A percentile compares a stretch with the other conserved stretches of the same genome.
Evolutionary conservation across 306 rosid species (phyloP).

Genomic region (Sindora glabra): DNA sequence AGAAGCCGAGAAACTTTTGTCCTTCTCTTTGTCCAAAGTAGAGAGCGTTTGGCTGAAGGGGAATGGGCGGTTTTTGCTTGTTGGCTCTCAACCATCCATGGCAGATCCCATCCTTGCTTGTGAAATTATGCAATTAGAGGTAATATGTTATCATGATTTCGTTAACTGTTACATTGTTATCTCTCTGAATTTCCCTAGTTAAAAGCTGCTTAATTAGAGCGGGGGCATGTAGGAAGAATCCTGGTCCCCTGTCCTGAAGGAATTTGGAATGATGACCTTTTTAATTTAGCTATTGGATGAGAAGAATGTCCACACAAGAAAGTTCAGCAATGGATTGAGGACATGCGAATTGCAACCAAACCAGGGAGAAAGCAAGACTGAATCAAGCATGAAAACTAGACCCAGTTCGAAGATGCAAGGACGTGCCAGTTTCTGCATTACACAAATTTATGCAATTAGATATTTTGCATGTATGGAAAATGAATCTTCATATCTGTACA

Average conservation of each 20-base stretch:
- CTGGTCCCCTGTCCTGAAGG: background rate
- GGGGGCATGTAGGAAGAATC: background rate
- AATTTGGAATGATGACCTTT: background rate
- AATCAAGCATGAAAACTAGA: constrained; percentile 17
- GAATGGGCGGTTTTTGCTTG: constrained; percentile 55
- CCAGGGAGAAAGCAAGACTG: constrained; percentile 23
- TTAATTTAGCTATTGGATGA: constrained; percentile 52
- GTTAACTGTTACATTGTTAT: background rate
- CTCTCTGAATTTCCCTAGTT: background rate
- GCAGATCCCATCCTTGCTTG: constrained; percentile 80
- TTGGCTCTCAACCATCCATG: constrained; percentile 64
- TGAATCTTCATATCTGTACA: too few species aligned
- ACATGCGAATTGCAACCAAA: constrained; percentile 58
- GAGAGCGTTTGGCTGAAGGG: constrained; percentile 79
- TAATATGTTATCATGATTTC: constrained; percentile 20
- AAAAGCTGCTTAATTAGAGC: background rate
- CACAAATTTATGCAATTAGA: too few species aligned
- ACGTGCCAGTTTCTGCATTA: too few species aligned
- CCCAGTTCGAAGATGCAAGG: constrained; percentile 59
- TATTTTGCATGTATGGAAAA: too few species aligned
- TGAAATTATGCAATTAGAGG: constrained; percentile 82
- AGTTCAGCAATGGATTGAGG: constrained; percentile 77
- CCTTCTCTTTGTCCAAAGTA: constrained; percentile 51
- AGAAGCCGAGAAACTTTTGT: constrained; percentile 58
- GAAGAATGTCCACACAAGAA: constrained; percentile 68